phyloP scores from a whole-genome alignment of 2,329 filamentous ascomycete species.

The Leptographium flavum region DNA sequence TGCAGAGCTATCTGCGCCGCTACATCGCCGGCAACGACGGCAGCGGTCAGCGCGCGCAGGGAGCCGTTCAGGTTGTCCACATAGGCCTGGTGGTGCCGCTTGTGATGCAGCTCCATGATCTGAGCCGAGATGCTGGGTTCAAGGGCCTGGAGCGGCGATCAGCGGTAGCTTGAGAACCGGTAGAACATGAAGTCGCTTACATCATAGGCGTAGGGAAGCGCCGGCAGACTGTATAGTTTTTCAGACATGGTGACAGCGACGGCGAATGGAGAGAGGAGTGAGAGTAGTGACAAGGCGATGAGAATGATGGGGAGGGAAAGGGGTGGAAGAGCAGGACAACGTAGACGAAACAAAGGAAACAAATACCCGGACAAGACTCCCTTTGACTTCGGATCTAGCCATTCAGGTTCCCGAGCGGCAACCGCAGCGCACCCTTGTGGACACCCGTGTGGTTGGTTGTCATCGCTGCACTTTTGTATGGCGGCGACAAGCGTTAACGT shows the following conservation, averaged over 20 bases:
- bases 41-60: slow-evolving; percentile 52
- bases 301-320: not conserved
- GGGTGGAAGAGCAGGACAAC: not conserved
- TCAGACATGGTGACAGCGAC: slow-evolving; percentile 6
- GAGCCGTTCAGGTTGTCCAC: slow-evolving; percentile 79
- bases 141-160: slow-evolving; percentile 32
- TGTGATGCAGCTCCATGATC: slow-evolving; percentile 95
- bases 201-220: slow-evolving; percentile 20
- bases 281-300: too few relatives aligned
- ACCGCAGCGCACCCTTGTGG: not conserved
- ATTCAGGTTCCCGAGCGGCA: too few relatives aligned
- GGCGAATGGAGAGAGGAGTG: too few relatives aligned
- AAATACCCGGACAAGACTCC: too few relatives aligned
- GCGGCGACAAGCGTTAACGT: not conserved
- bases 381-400: too few relatives aligned
- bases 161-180: slow-evolving; percentile 12
- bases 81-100: slow-evolving; percentile 89
- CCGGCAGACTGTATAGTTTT: slow-evolving; percentile 16
- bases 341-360: not conserved
- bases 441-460: too few relatives aligned
- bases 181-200: slow-evolving; percentile 10
- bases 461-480: not conserved
- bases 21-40: slow-evolving; percentile 38
- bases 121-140: slow-evolving; percentile 63
- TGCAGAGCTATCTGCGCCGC: slow-evolving; percentile 47